Evolutionary conservation across 2,329 filamentous ascomycete genomes (phyloP).

Genomic region (Venturia carpophila): DNA sequence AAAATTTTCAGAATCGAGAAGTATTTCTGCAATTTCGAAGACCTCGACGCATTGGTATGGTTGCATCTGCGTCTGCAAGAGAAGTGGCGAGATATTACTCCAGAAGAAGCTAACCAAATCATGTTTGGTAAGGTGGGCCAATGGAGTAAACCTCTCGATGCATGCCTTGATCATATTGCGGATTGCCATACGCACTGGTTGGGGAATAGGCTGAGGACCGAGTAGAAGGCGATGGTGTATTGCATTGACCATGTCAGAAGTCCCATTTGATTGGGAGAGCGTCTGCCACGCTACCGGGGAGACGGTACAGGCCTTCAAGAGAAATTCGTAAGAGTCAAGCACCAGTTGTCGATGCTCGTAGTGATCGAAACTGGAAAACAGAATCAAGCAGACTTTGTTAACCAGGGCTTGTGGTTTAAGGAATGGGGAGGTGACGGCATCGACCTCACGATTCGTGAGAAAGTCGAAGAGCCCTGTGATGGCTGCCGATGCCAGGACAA

Average conservation of each 20-base stretch:
- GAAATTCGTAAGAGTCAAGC: slow-evolving; percentile 16
- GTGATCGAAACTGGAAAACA: background rate
- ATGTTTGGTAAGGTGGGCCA: slow-evolving; percentile 11
- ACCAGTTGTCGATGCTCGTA: background rate
- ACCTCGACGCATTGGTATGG: slow-evolving; percentile 28
- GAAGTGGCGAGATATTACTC: slow-evolving; percentile 27
- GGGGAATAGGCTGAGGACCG: background rate
- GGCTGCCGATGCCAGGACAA: background rate
- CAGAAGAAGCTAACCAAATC: slow-evolving; percentile 32
- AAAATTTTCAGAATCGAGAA: slow-evolving; percentile 18
- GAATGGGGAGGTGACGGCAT: background rate
- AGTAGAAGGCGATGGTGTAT: slow-evolving; percentile 4
- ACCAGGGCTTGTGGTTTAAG: background rate
- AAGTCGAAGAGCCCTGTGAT: slow-evolving; percentile 4
- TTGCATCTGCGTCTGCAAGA: slow-evolving; percentile 26
- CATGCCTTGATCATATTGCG: slow-evolving; percentile 6
- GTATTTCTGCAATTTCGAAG: slow-evolving; percentile 30
- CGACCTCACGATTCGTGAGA: background rate
- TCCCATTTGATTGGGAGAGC: background rate
- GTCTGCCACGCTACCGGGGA: slow-evolving; percentile 15
- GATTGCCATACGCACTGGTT: background rate
- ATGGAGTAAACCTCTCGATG: background rate
- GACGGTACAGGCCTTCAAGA: background rate
- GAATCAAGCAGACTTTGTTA: background rate
- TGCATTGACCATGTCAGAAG: background rate